These are phyloP conservation scores for Blattamonas nauphoetae DNA, from an alignment of 78 protist genomes.

Conservation along the genomic window DNA sequence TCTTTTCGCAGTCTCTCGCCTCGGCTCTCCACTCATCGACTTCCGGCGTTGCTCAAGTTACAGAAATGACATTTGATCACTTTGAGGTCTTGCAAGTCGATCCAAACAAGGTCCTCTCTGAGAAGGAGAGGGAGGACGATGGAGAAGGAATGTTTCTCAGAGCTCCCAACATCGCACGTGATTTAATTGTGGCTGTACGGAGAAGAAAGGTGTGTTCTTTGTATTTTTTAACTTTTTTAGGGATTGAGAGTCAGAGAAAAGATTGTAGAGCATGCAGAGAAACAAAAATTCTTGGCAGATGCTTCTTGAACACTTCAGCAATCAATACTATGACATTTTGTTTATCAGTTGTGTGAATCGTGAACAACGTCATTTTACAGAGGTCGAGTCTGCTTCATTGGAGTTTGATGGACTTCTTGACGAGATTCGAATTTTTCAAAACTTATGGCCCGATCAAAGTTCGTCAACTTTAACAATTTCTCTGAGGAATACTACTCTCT, in stretches of 20 bases:
- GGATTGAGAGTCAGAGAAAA: conserved; percentile 79
- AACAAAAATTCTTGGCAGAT: conserved; percentile 48
- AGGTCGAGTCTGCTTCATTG: too few relatives aligned
- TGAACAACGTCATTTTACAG: too few relatives aligned
- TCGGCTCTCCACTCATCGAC: conserved; percentile 27
- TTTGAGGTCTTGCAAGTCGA: conserved; percentile 50
- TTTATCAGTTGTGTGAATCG: too few relatives aligned
- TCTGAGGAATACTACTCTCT: too few relatives aligned
- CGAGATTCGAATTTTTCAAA: too few relatives aligned
- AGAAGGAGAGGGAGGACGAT: conserved; percentile 74
- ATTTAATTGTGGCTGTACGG: conserved; percentile 58
- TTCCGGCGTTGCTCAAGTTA: conserved; percentile 28
- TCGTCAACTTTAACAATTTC: too few relatives aligned
- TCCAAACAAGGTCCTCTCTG: conserved; percentile 71
- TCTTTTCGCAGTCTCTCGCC: conserved; percentile 10
- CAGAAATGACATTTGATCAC: conserved; percentile 15
- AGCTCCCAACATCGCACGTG: conserved; percentile 65
- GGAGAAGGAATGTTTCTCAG: conserved; percentile 58
- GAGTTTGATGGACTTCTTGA: too few relatives aligned
- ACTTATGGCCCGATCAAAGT: too few relatives aligned
- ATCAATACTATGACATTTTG: too few relatives aligned
- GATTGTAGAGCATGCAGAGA: conserved; percentile 77
- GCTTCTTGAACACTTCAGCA: too few relatives aligned
- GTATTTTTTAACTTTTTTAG: background rate
- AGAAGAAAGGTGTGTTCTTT: conserved; percentile 37